Evolutionary conservation across 495 filamentous ascomycete species (phyloP), one percentile per base, ranked within the genome.

Genomic region (Evernia prunastri): DNA sequence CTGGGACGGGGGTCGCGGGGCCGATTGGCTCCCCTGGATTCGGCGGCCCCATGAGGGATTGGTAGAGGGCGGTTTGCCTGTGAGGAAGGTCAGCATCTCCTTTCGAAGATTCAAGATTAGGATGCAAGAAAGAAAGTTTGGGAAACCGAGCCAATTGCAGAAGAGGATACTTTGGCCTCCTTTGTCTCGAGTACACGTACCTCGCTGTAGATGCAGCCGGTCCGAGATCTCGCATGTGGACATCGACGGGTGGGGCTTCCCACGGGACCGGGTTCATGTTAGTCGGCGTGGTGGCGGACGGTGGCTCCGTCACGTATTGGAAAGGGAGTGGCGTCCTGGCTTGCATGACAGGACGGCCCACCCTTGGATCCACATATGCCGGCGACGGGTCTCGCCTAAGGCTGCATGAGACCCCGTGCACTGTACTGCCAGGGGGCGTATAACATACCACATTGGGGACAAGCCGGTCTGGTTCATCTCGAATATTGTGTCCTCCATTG

Each of bases 391-490:
- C 51, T n/a, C 51, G 33, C 51, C 51, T 54, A 33, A 20, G 5
- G 29, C 15, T 10, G 18, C 29, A 20, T 54, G 29, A 54, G 51
- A 20, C 5, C 20, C n/a, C 15, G 1, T 54, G 0, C 17, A 9
- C 29, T 0, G 5, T 4, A 4, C 3, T 4, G 10, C 3, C 1
- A 33, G 5, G 10, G 27, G 18, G 3, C 3, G 2, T 4, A n/a
- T 29, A 20, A 33, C 51, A 54, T 54, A 54, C 51, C 51, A 54
- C 51, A 54, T 54, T 31, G 51, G 51, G 5, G 51, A 54, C 17
- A 54, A 35, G 17, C 51, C 51, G 0, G 51, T 54, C 11, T 54
- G 51, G 7, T 54, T 54, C 10, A 54, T 54, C 29, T 54, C 51
- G 20, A 54, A 54, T 17, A 54, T 3, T 7, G 27, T 54, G 15